phyloP scores from a whole-genome alignment of 2,329 filamentous ascomycete genomes.

The Ophiostoma angusticollis region DNA sequence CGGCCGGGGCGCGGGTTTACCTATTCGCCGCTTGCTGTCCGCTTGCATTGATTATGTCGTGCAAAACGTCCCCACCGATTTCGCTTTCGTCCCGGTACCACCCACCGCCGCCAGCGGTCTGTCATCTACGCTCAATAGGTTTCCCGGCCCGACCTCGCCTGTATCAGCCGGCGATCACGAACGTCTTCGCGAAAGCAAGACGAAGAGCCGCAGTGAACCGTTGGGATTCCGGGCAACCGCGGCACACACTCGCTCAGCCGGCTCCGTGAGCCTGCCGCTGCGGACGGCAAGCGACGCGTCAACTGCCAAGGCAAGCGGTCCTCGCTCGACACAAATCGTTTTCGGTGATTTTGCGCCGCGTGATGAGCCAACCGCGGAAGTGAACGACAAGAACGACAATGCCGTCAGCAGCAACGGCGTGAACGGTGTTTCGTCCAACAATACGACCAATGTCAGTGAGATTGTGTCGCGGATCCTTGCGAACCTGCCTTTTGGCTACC shows the following conservation, averaged over 20 bases:
- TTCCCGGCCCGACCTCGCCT: not conserved
- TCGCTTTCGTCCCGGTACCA: constrained; percentile 21
- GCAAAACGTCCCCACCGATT: constrained; percentile 45
- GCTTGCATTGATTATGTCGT: constrained; percentile 46
- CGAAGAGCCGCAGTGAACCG: not conserved
- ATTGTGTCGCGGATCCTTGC: constrained; percentile 52
- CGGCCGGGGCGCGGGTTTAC: constrained; percentile 37
- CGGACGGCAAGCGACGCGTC: not conserved
- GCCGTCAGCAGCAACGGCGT: constrained; percentile 3
- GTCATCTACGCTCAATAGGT: not conserved
- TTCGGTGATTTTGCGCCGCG: constrained; percentile 52
- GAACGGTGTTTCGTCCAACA: not conserved
- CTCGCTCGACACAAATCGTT: constrained; percentile 34
- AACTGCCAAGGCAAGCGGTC: not conserved
- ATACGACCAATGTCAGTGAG: constrained; percentile 26
- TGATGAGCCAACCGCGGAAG: not conserved
- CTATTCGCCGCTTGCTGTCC: constrained; percentile 31
- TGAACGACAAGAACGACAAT: too few relatives aligned
- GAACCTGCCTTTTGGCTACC: constrained; percentile 54
- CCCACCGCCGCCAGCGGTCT: constrained; percentile 33
- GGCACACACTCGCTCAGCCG: constrained; percentile 4
- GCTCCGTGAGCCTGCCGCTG: constrained; percentile 10
- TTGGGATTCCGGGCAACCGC: too few relatives aligned
- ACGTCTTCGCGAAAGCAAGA: too few relatives aligned
- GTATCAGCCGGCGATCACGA: not conserved